A percentile compares a stretch with the other conserved stretches of the same genome.
Conservation (phyloP, 192 early-diverging fungal genomes). For the Coemansia aciculifera region DNA sequence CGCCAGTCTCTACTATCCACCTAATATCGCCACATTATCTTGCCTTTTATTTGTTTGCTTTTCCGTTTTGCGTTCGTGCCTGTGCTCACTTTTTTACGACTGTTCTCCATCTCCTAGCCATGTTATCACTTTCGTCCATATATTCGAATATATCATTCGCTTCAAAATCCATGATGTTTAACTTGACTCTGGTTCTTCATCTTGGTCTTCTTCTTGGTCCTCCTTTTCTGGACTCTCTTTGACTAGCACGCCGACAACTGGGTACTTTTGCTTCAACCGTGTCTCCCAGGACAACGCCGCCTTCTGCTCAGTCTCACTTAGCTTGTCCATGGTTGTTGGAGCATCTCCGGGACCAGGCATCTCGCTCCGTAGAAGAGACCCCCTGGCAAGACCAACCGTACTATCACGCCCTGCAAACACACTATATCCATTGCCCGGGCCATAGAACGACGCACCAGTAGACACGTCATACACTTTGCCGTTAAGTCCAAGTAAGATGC, state of each 20-base stretch:
- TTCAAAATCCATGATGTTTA: neutral
- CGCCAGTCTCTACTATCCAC: neutral
- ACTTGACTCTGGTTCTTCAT: neutral
- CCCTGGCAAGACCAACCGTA: constrained; percentile 79
- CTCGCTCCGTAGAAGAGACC: constrained; percentile 76
- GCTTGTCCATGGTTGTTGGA: constrained; percentile 71
- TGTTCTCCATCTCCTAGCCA: neutral
- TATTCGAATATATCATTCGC: neutral
- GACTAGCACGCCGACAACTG: constrained; percentile 61
- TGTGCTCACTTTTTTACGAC: constrained; percentile 4
- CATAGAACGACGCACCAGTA: constrained; percentile 76
- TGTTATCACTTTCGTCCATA: neutral
- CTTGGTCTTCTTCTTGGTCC: no score
- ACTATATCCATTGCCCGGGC: constrained; percentile 77
- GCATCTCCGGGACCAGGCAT: constrained; percentile 56
- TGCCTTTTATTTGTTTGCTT: constrained; percentile 4
- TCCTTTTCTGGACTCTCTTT: constrained; percentile 14
- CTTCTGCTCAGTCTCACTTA: constrained; percentile 64
- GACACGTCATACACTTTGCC: constrained; percentile 87
- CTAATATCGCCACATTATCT: neutral
- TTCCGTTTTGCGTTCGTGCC: constrained; percentile 13
- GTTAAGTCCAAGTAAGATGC: constrained; percentile 75
- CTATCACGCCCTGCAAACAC: constrained; percentile 92
- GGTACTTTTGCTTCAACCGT: constrained; percentile 74
- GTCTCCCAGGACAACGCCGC: constrained; percentile 68